phyloP scores from a whole-genome alignment of 2,329 filamentous ascomycete genomes.

The Colletotrichum scovillei region DNA sequence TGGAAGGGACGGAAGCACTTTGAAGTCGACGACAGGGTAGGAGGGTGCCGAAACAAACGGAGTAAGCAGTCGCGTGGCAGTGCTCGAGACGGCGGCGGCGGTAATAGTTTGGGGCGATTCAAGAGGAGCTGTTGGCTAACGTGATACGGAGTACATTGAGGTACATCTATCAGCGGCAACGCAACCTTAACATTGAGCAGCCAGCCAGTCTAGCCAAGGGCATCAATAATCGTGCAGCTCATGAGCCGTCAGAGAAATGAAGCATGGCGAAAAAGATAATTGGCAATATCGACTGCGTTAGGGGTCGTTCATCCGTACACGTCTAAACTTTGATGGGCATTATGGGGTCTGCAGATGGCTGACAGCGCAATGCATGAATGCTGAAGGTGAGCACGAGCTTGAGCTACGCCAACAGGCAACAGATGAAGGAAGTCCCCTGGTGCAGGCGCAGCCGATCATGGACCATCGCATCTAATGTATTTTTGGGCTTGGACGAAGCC shows the following conservation, averaged over 20 bases:
- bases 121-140: background rate
- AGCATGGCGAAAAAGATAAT: background rate
- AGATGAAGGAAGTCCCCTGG: background rate
- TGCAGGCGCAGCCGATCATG: background rate
- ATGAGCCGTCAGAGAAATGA: no score
- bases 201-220: background rate
- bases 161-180: background rate
- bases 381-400: background rate
- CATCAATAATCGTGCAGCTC: no score
- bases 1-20: background rate
- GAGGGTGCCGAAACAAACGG: conserved; percentile 4
- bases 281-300: background rate
- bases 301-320: conserved; percentile 4
- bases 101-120: background rate
- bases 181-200: background rate
- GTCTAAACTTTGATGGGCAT: background rate
- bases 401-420: background rate
- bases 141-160: background rate
- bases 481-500: background rate
- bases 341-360: background rate
- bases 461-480: background rate
- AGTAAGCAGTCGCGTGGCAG: conserved; percentile 33
- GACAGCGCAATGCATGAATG: background rate
- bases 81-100: background rate
- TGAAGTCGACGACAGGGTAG: background rate